Conservation (phyloP, 2,329 filamentous ascomycete genomes). For the Fusarium marasasianum region DNA sequence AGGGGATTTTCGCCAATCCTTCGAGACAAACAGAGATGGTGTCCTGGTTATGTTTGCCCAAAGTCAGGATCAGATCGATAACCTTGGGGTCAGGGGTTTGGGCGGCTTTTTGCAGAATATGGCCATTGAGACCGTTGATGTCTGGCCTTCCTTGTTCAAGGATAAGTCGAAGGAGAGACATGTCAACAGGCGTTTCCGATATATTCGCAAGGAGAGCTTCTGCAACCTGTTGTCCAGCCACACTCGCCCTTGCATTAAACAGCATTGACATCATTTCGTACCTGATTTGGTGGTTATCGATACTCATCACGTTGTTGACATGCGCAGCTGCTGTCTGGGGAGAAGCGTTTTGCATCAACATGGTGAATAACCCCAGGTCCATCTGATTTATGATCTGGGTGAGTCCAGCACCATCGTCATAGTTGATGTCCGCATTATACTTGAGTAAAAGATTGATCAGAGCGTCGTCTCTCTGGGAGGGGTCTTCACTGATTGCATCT, state of each 20-base stretch:
- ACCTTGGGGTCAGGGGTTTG: constrained; percentile 58
- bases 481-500: constrained; percentile 60
- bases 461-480: constrained; percentile 58
- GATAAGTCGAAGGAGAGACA: constrained; percentile 58
- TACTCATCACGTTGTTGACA: constrained; percentile 58
- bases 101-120: constrained; percentile 54
- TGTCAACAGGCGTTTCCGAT: constrained; percentile 58
- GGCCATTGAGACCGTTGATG: constrained; percentile 59
- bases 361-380: constrained; percentile 57
- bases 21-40: constrained; percentile 56
- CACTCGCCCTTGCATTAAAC: constrained; percentile 56
- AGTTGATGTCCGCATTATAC: constrained; percentile 64
- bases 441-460: constrained; percentile 63
- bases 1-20: constrained; percentile 54
- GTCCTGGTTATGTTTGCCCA: constrained; percentile 56
- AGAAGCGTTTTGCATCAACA: constrained; percentile 57
- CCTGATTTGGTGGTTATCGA: constrained; percentile 54
- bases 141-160: constrained; percentile 63
- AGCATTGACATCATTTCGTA: constrained; percentile 59
- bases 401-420: constrained; percentile 61
- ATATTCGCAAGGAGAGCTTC: constrained; percentile 55
- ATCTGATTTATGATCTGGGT: constrained; percentile 58
- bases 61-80: constrained; percentile 57
- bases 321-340: constrained; percentile 59
- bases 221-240: constrained; percentile 54